phyloP scores from a whole-genome alignment of 2,329 filamentous ascomycete genomes.

The Xylaria sp. region DNA sequence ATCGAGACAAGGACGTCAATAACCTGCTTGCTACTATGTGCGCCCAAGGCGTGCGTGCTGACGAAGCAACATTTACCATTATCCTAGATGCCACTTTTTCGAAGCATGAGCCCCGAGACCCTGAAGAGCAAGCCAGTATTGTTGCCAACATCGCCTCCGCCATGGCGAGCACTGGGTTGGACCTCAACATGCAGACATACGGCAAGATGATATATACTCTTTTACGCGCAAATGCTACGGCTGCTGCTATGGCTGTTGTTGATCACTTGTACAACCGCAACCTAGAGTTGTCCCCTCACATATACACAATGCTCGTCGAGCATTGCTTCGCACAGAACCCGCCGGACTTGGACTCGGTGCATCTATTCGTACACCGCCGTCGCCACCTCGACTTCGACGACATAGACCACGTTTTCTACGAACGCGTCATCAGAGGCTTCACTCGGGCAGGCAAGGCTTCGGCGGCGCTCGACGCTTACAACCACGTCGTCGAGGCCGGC shows the following conservation, averaged over 20 bases:
- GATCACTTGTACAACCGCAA: constrained; percentile 62
- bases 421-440: constrained; percentile 65
- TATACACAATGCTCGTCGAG: constrained; percentile 76
- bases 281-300: constrained; percentile 63
- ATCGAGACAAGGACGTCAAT: constrained; percentile 52
- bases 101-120: constrained; percentile 44
- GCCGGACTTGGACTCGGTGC: constrained; percentile 65
- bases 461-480: constrained; percentile 56
- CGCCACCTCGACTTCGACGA: constrained; percentile 38
- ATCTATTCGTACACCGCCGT: constrained; percentile 60
- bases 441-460: constrained; percentile 57
- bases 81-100: constrained; percentile 66
- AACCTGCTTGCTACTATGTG: constrained; percentile 66
- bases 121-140: constrained; percentile 55
- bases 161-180: constrained; percentile 62
- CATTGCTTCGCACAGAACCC: constrained; percentile 66
- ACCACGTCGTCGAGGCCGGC: constrained; percentile 49
- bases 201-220: constrained; percentile 72
- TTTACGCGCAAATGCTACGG: constrained; percentile 52
- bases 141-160: constrained; percentile 62
- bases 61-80: constrained; percentile 75
- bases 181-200: constrained; percentile 68
- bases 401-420: constrained; percentile 56
- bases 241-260: constrained; percentile 65
- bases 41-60: constrained; percentile 57